Evolutionary conservation across 2,329 filamentous ascomycete genomes (phyloP).

Genomic region (Claviceps sp.): DNA sequence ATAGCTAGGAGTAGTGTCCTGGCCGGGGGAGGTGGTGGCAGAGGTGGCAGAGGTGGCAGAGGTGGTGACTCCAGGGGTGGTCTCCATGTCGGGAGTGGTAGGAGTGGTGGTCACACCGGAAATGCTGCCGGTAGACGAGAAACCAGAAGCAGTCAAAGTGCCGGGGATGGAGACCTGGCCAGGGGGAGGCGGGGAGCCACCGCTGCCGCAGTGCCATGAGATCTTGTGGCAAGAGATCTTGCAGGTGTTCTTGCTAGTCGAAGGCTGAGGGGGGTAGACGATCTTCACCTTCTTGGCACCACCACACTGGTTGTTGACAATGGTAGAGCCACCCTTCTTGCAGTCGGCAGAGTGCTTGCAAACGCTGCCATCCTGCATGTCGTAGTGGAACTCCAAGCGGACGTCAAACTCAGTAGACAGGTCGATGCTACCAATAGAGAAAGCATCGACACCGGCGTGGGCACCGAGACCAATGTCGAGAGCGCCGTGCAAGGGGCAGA

Average conservation of each 20-base stretch:
- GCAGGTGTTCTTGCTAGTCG: conserved; percentile 44
- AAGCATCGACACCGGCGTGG: conserved; percentile 28
- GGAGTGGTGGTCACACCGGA: background rate
- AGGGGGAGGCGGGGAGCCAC: conserved; percentile 1
- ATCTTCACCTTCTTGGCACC: conserved; percentile 74
- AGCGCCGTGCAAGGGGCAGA: conserved; percentile 30
- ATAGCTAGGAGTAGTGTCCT: conserved; percentile 8
- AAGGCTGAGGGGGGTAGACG: conserved; percentile 44
- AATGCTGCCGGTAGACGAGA: background rate
- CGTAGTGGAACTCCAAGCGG: conserved; percentile 75
- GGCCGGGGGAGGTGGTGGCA: conserved; percentile 2
- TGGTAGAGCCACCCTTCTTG: conserved; percentile 50
- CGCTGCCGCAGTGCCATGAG: conserved; percentile 52
- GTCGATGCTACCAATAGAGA: conserved; percentile 66
- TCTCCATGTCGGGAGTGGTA: background rate
- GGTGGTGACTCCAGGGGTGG: background rate
- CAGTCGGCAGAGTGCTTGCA: conserved; percentile 71
- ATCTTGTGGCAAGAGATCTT: conserved; percentile 33
- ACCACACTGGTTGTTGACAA: conserved; percentile 83
- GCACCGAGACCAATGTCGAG: conserved; percentile 45
- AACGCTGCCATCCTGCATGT: conserved; percentile 65
- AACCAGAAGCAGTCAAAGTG: background rate
- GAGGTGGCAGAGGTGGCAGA: background rate
- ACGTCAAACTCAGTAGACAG: conserved; percentile 62
- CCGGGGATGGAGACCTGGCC: background rate